Conservation (phyloP, 164 flowering plant genomes). For the Vitis vinifera region DNA sequence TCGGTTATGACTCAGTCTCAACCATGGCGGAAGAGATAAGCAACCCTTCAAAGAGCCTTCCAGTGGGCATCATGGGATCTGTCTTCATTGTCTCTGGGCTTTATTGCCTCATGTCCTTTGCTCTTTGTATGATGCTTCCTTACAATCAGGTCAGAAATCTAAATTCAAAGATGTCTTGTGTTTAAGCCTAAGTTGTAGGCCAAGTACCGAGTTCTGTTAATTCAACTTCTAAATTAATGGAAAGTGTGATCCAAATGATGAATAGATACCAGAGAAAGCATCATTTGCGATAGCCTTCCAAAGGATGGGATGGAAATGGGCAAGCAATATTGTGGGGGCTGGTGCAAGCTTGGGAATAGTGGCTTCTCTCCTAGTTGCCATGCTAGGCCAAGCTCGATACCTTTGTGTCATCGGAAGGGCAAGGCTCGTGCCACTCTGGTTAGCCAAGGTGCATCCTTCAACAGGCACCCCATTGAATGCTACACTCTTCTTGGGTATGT, state of each 20-base stretch:
- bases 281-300: conserved; percentile 62
- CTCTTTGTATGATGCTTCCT: conserved; percentile 69
- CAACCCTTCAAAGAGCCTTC: conserved; percentile 68
- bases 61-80: conserved; percentile 74
- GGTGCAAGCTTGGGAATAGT: conserved; percentile 89
- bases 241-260: not conserved
- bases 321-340: conserved; percentile 64
- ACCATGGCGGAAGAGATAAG: conserved; percentile 85
- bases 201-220: no score
- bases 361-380: conserved; percentile 85
- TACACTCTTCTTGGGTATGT: conserved; percentile 72
- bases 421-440: conserved; percentile 74
- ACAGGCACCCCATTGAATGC: conserved; percentile 90
- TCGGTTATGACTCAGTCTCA: conserved; percentile 82
- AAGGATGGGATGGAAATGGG: conserved; percentile 77
- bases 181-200: no score
- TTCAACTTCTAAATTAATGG: no score
- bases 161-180: not conserved
- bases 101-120: conserved; percentile 68
- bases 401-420: conserved; percentile 87
- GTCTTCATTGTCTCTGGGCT: conserved; percentile 56
- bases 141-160: conserved; percentile 48
- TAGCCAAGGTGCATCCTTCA: conserved; percentile 84
- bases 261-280: conserved; percentile 51
- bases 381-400: conserved; percentile 92